These are phyloP conservation scores for Chalciporus chontae DNA, from an alignment of 768 basidiomycete genomes.

Conservation along the genomic window DNA sequence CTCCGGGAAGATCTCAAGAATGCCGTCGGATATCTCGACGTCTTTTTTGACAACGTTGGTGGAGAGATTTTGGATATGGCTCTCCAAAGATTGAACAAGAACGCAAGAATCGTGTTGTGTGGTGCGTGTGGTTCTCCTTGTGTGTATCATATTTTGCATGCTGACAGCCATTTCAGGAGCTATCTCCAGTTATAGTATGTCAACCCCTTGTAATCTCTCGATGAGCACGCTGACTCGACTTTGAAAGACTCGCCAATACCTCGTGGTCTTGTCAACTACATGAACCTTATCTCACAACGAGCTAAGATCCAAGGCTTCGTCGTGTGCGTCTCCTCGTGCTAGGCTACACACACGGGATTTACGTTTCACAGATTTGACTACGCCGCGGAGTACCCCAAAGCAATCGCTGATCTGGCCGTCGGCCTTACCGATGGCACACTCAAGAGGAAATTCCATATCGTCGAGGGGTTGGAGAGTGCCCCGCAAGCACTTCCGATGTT, in stretches of 20 bases:
- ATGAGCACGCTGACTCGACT: not conserved
- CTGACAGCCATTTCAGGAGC: constrained; percentile 48
- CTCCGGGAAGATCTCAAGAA: constrained; percentile 73
- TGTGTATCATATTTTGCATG: not conserved
- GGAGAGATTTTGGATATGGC: constrained; percentile 80
- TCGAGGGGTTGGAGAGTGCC: constrained; percentile 72
- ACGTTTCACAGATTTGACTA: constrained; percentile 65
- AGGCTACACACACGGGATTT: not conserved
- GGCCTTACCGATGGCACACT: constrained; percentile 67
- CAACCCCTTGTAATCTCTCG: not conserved
- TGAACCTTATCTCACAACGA: constrained; percentile 69
- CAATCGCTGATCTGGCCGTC: constrained; percentile 51
- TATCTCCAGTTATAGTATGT: constrained; percentile 80
- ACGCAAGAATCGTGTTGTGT: constrained; percentile 77
- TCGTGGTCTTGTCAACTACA: constrained; percentile 63
- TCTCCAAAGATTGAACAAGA: constrained; percentile 68
- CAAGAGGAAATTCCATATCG: constrained; percentile 76
- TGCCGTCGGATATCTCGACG: constrained; percentile 71
- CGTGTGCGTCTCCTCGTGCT: constrained; percentile 44
- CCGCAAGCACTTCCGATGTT: constrained; percentile 67
- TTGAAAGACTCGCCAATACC: constrained; percentile 53
- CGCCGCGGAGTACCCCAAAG: constrained; percentile 51
- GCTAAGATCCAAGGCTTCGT: constrained; percentile 84
- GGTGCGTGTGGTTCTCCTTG: constrained; percentile 46
- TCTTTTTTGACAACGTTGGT: constrained; percentile 82